Evolutionary conservation across 495 filamentous ascomycete species (phyloP), one percentile per base, ranked within the genome.

Genomic region (Aspergillus campestris): DNA sequence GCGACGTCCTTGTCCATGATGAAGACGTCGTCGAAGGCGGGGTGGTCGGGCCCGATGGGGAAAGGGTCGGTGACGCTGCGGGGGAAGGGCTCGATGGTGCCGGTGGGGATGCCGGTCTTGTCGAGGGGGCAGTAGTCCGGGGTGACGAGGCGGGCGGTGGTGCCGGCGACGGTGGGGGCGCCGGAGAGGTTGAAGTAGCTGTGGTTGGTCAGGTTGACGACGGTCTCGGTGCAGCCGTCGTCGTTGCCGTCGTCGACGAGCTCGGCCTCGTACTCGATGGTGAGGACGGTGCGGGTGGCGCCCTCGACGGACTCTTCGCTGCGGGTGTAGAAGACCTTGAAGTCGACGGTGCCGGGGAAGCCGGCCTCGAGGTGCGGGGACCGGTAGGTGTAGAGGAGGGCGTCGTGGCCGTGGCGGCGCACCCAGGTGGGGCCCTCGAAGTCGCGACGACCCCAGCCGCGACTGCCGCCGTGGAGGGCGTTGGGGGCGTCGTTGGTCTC

Each of bases 181-280:
- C 75, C 75, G 12, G 78, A 57, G 44, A 96, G 75, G 68, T 92
- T 95, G 73, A 96, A 97, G 73, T 97, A 97, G 52, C 89, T 92
- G 67, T 97, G 91, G 67, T 97, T 97, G 28, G 91, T 97, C 53
- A 95, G 73, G 56, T 87, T 91, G 51, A 96, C 74, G 3, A 82
- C 84, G 0, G 91, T 96, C 74, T 96, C 91, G 15, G 87, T 79
- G 15, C 81, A 81, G 29, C 83, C 81, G 39, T 80, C 77, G 2
- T 79, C 83, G 14, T 81, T 81, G 29, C 83, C 82, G 39, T 80
- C 77, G 2, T 79, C 83, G 2, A 89, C 75, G 36, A 96, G 69
- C 59, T 90, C 79, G 1, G 84, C 87, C 72, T 95, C 87, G 61
- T 91, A 96, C 64, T 97, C 91, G 9, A 88, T 83, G 18, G 81